Conservation (phyloP, 108 stramenopile species). For the Discostella pseudostelligera region DNA sequence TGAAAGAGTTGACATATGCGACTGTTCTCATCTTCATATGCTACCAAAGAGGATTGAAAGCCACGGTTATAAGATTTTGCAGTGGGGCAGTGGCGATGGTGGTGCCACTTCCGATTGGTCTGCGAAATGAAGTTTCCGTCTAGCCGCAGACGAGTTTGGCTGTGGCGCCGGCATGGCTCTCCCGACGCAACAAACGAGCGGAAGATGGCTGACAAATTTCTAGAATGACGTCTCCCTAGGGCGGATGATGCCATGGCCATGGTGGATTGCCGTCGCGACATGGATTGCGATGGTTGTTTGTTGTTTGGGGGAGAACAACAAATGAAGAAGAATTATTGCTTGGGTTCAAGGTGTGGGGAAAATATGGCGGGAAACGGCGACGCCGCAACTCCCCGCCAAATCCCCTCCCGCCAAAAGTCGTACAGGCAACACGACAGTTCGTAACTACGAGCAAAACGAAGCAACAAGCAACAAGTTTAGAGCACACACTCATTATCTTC, state of each 20-base stretch:
- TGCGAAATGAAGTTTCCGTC: neutral
- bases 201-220: neutral
- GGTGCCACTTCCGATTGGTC: neutral
- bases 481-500: too few species aligned
- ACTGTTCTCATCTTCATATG: neutral
- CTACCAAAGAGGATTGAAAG: constrained; percentile 5
- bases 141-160: neutral
- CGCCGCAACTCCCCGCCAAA: too few species aligned
- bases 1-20: constrained; percentile 2
- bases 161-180: neutral
- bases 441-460: too few species aligned
- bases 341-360: too few species aligned
- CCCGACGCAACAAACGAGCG: neutral
- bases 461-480: too few species aligned
- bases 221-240: neutral
- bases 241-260: constrained; percentile 1
- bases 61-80: constrained; percentile 3
- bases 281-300: too few species aligned
- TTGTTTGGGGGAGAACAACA: too few species aligned
- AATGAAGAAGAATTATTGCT: too few species aligned
- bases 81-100: neutral
- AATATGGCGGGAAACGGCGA: too few species aligned
- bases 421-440: too few species aligned
- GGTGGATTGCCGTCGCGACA: too few species aligned
- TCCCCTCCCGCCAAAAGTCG: too few species aligned